Conservation (phyloP, 441 rosid species). For the Biscutella laevigata region DNA sequence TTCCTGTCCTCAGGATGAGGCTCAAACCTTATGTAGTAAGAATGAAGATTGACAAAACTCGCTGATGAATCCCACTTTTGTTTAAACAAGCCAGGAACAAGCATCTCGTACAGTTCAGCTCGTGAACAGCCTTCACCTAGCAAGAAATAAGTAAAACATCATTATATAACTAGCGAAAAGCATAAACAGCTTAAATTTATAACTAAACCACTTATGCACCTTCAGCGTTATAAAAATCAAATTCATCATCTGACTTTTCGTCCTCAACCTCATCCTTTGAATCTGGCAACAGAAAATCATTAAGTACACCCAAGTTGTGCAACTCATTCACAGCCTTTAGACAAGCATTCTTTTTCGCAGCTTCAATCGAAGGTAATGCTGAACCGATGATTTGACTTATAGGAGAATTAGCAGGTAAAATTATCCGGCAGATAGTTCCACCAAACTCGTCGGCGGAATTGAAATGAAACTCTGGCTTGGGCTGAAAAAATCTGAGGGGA, state of each 20-base stretch:
- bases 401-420: conserved; percentile 85
- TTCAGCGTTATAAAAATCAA: conserved; percentile 36
- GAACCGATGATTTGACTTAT: conserved; percentile 46
- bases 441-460: conserved; percentile 46
- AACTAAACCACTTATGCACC: conserved; percentile 37
- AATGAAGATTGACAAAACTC: conserved; percentile 37
- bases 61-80: conserved; percentile 45
- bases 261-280: conserved; percentile 37
- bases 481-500: conserved; percentile 67
- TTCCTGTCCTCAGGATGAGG: conserved; percentile 77
- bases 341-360: conserved; percentile 83
- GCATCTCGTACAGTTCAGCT: conserved; percentile 71
- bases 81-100: conserved; percentile 57
- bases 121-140: conserved; percentile 49
- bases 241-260: conserved; percentile 25
- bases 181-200: conserved; percentile 5
- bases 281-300: conserved; percentile 56
- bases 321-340: conserved; percentile 73
- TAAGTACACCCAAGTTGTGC: conserved; percentile 76
- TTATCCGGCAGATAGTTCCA: conserved; percentile 66
- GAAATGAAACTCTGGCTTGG: conserved; percentile 70
- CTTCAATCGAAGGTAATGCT: conserved; percentile 59
- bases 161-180: conserved; percentile 4
- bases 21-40: conserved; percentile 53
- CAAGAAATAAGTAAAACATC: conserved; percentile 18